These are phyloP conservation scores for Colletotrichum tamarilloi DNA, from an alignment of 2,329 filamentous ascomycete species.

Conservation along the genomic window DNA sequence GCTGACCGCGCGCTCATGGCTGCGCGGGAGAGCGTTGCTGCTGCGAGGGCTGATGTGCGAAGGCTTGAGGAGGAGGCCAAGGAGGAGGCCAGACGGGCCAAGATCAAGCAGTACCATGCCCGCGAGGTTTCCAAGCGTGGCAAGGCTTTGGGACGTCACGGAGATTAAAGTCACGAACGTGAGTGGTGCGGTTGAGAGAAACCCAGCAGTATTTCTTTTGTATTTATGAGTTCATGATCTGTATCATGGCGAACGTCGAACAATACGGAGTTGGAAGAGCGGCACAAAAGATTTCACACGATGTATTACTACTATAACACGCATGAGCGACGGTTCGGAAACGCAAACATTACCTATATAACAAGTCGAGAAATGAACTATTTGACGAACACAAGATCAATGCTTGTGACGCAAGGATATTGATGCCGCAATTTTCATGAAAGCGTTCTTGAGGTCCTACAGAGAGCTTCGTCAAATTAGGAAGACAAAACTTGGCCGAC, in stretches of 20 bases:
- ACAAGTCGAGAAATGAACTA: not conserved
- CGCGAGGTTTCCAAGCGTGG: constrained; percentile 74
- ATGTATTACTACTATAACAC: constrained; percentile 12
- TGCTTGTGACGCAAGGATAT: no score
- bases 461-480: no score
- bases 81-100: constrained; percentile 72
- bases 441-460: no score
- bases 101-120: constrained; percentile 76
- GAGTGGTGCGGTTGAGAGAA: not conserved
- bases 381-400: not conserved
- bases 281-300: not conserved
- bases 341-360: not conserved
- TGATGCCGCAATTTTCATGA: no score
- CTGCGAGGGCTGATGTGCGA: constrained; percentile 73
- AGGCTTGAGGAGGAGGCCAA: constrained; percentile 72
- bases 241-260: not conserved
- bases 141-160: constrained; percentile 70
- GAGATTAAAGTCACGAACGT: constrained; percentile 8
- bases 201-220: not conserved
- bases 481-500: no score
- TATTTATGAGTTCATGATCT: not conserved
- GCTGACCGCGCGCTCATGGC: constrained; percentile 72
- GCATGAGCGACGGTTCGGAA: not conserved
- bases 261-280: not conserved
- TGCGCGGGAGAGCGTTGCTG: constrained; percentile 67